Conservation (phyloP, 768 basidiomycete genomes). For the Tylopilus cervinicoccineus region DNA sequence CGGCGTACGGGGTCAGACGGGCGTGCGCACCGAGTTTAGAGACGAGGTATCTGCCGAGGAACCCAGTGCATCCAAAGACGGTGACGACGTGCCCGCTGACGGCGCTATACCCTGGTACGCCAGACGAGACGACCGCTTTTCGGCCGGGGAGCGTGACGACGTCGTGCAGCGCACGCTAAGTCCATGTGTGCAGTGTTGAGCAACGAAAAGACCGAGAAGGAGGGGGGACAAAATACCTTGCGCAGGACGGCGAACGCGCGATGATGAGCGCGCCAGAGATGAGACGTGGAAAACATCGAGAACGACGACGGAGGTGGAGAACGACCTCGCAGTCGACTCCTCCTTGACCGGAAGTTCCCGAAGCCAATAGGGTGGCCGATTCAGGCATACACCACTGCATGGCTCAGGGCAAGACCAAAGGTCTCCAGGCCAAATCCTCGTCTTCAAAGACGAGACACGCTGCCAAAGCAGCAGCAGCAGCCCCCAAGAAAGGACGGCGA, state of each 20-base stretch:
- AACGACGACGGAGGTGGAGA: conserved; percentile 13
- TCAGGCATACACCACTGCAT: conserved; percentile 25
- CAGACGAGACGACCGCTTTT: conserved; percentile 71
- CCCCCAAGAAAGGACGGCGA: conserved; percentile 75
- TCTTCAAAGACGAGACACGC: conserved; percentile 49
- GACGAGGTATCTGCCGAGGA: conserved; percentile 91
- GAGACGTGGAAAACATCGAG: conserved; percentile 43
- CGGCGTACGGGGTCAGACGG: background rate
- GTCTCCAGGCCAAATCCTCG: conserved; percentile 53
- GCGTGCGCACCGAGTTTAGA: conserved; percentile 73
- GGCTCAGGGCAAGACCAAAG: conserved; percentile 88
- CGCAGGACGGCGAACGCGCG: conserved; percentile 43
- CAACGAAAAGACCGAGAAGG: background rate
- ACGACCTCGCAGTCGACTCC: conserved; percentile 1
- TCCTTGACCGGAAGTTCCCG: conserved; percentile 26
- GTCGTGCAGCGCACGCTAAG: conserved; percentile 74
- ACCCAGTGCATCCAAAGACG: conserved; percentile 96
- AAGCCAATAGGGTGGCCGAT: background rate
- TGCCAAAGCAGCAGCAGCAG: conserved; percentile 63
- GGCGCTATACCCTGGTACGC: conserved; percentile 81
- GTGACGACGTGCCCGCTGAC: conserved; percentile 91
- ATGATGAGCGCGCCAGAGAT: conserved; percentile 51
- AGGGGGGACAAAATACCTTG: conserved; percentile 34
- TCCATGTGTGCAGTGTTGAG: background rate
- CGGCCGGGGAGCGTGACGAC: conserved; percentile 52